Percentiles rank a stretch among this genome's conserved stretches.
These are phyloP conservation scores for Athelia sp. DNA, from an alignment of 1,284 basidiomycete species.

Conservation along the genomic window DNA sequence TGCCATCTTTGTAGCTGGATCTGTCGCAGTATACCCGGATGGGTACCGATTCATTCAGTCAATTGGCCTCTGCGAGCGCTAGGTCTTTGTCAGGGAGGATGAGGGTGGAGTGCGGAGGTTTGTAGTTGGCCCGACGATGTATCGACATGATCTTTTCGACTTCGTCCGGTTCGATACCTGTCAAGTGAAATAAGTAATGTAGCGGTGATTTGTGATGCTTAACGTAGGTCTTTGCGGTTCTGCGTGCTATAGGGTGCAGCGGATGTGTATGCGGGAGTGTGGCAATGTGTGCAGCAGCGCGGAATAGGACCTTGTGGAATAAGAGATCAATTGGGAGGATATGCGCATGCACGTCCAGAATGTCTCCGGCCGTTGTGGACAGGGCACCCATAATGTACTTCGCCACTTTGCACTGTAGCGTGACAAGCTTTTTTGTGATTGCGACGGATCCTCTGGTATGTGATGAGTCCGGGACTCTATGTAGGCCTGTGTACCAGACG, in stretches of 20 bases:
- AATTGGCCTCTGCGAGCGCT: not conserved
- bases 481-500: slow-evolving; percentile 15
- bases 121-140: not conserved
- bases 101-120: not conserved
- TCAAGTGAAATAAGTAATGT: not conserved
- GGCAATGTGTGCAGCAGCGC: slow-evolving; percentile 4
- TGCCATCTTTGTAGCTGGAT: slow-evolving; percentile 12
- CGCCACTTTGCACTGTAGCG: slow-evolving; percentile 11
- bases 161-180: not conserved
- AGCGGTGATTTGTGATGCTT: slow-evolving; percentile 1
- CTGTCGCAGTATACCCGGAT: slow-evolving; percentile 13
- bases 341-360: slow-evolving; percentile 12
- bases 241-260: not conserved
- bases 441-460: slow-evolving; percentile 9
- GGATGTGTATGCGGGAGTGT: slow-evolving; percentile 8
- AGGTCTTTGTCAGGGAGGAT: not conserved
- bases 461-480: not conserved
- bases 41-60: not conserved
- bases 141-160: not conserved
- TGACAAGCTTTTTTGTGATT: slow-evolving; percentile 6
- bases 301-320: slow-evolving; percentile 8
- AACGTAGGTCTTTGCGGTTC: not conserved
- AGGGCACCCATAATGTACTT: slow-evolving; percentile 14
- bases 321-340: slow-evolving; percentile 12
- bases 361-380: slow-evolving; percentile 12